A percentile compares a stretch with the other conserved stretches of the same genome.
These are phyloP conservation scores for Talaromyces sp. DNA, from an alignment of 2,329 filamentous ascomycete species.

Conservation along the genomic window DNA sequence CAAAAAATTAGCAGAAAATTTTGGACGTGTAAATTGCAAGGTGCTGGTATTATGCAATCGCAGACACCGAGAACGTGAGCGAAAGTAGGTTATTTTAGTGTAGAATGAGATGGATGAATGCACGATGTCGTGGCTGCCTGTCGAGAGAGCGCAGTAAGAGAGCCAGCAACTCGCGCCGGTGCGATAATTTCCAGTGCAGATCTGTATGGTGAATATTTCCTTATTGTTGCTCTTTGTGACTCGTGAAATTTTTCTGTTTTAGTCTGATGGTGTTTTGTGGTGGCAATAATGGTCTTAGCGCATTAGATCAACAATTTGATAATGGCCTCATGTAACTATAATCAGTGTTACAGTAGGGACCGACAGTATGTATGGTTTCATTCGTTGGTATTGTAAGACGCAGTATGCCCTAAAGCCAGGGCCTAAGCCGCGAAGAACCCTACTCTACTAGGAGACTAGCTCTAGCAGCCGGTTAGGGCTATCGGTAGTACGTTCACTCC, in stretches of 20 bases:
- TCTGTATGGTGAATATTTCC: neutral
- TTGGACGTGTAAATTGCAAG: neutral
- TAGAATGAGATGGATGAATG: constrained; percentile 7
- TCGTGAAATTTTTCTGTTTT: neutral
- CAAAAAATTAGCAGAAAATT: neutral
- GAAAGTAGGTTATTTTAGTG: constrained; percentile 1
- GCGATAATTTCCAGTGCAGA: neutral
- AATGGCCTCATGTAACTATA: constrained; percentile 18
- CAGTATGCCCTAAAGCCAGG: neutral
- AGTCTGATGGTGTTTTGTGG: constrained; percentile 6
- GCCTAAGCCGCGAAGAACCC: neutral
- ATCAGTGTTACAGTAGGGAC: constrained; percentile 7
- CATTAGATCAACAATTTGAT: constrained; percentile 11
- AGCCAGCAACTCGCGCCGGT: neutral
- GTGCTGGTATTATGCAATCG: constrained; percentile 8
- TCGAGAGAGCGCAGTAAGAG: neutral
- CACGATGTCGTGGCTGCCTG: constrained; percentile 13
- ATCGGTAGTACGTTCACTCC: neutral
- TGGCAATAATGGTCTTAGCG: constrained; percentile 14
- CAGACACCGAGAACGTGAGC: constrained; percentile 9
- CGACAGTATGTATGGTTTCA: neutral
- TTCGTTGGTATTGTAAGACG: neutral
- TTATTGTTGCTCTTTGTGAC: neutral
- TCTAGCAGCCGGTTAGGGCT: neutral
- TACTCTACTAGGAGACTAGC: neutral